These are phyloP conservation scores for Capsaspora owczarzaki DNA, from an alignment of 78 protist genomes.

Conservation along the genomic window DNA sequence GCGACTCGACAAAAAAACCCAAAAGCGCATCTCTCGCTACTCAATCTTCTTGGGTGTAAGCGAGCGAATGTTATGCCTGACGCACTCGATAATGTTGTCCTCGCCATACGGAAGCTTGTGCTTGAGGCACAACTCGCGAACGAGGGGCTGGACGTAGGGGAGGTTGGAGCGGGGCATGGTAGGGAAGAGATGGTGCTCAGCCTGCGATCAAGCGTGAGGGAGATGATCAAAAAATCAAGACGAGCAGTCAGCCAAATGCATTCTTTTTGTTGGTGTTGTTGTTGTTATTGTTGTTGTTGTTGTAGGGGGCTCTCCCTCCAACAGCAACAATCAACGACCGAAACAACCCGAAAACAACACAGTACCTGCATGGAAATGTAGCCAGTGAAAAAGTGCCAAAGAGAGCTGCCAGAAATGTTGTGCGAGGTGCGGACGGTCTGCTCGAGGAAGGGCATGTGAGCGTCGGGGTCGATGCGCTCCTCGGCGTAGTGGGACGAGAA, in stretches of 20 bases:
- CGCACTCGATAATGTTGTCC: neutral
- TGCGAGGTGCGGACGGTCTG: slow-evolving; percentile 12
- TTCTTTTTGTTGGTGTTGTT: too few species aligned
- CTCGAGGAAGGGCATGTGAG: neutral
- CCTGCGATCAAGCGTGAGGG: too few species aligned
- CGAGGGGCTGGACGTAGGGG: slow-evolving; percentile 16
- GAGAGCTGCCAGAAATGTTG: slow-evolving; percentile 6
- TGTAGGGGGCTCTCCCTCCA: too few species aligned
- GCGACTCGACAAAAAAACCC: too few species aligned
- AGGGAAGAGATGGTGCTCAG: slow-evolving; percentile 32
- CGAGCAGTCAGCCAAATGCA: too few species aligned
- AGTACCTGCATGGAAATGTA: slow-evolving; percentile 7
- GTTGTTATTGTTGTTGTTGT: too few species aligned
- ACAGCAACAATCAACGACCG: too few species aligned
- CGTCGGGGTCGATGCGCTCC: slow-evolving; percentile 3
- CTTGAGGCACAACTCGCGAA: neutral
- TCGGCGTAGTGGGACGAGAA: slow-evolving; percentile 14
- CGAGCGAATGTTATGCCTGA: neutral
- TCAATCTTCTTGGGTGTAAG: neutral
- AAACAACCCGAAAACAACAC: too few species aligned
- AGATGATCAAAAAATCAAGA: too few species aligned
- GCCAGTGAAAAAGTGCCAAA: slow-evolving; percentile 24
- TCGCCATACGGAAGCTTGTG: slow-evolving; percentile 2
- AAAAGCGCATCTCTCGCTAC: too few species aligned
- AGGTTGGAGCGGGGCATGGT: slow-evolving; percentile 22